These are phyloP conservation scores for Pseudozyma hubeiensis DNA, from an alignment of 1,284 basidiomycete species.

Conservation along the genomic window DNA sequence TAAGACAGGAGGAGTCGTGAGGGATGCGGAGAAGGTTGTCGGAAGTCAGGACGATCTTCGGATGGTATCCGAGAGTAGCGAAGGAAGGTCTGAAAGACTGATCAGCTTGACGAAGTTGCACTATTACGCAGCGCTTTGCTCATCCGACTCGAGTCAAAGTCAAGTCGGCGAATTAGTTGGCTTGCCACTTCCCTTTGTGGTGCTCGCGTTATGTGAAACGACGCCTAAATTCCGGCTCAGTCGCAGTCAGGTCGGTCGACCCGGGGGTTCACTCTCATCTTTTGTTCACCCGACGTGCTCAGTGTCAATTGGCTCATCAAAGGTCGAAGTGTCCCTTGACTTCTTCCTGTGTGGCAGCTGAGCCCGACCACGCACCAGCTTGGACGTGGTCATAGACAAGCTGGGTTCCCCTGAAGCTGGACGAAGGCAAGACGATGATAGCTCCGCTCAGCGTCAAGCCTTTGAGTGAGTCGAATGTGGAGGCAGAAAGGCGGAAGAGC, in stretches of 20 bases:
- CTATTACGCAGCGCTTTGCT: constrained; percentile 27
- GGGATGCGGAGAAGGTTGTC: not conserved
- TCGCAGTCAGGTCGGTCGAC: not conserved
- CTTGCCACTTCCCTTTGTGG: not conserved
- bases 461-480: not conserved
- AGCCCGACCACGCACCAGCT: too few relatives aligned
- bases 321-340: too few relatives aligned
- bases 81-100: not conserved
- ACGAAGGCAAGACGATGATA: too few relatives aligned
- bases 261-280: too few relatives aligned
- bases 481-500: not conserved
- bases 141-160: constrained; percentile 11
- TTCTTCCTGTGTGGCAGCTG: too few relatives aligned
- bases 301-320: not conserved
- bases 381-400: too few relatives aligned
- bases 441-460: too few relatives aligned
- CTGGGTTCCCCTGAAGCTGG: too few relatives aligned
- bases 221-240: not conserved
- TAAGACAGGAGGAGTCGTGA: too few relatives aligned
- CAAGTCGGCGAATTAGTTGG: constrained; percentile 12
- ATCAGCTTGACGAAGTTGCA: constrained; percentile 3
- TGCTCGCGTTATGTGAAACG: constrained; percentile 1
- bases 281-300: not conserved
- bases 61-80: constrained; percentile 17
- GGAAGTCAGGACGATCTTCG: constrained; percentile 1